Conservation (phyloP, 176 grass and related monocot genomes). For the Avena insularis region DNA sequence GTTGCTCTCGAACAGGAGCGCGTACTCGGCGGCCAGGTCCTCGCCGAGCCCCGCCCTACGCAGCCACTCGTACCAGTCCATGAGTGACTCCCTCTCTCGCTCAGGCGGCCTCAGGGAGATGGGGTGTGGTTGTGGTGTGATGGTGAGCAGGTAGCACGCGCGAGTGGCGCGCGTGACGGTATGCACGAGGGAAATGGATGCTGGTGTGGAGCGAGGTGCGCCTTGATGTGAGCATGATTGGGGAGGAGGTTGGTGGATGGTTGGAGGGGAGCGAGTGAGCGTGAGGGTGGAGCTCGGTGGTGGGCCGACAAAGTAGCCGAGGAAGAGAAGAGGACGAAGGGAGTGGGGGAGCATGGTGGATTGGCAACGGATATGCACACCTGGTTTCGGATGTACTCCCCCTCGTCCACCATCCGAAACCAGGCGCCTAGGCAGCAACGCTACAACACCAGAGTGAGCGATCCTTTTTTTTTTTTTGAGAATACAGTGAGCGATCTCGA, state of each 20-base stretch:
- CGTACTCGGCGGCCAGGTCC: constrained; percentile 64
- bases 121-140: neutral
- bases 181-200: neutral
- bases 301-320: neutral
- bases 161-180: neutral
- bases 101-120: neutral
- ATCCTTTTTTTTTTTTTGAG: too few species aligned
- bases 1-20: constrained; percentile 71
- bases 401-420: too few species aligned
- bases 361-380: too few species aligned
- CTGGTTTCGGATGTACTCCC: too few species aligned
- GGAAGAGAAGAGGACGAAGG: neutral
- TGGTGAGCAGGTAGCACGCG: neutral
- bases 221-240: constrained; percentile 15
- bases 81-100: neutral
- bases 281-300: neutral
- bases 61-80: constrained; percentile 98
- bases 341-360: too few species aligned
- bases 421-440: too few species aligned
- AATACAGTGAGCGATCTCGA: too few species aligned
- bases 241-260: neutral
- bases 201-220: neutral
- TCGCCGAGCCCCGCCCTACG: constrained; percentile 60
- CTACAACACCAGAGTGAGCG: too few species aligned
- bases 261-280: constrained; percentile 15